Percentiles rank a stretch among this genome's conserved stretches.
Conservation (phyloP, 345 rosid genomes). For the Heritiera littoralis region DNA sequence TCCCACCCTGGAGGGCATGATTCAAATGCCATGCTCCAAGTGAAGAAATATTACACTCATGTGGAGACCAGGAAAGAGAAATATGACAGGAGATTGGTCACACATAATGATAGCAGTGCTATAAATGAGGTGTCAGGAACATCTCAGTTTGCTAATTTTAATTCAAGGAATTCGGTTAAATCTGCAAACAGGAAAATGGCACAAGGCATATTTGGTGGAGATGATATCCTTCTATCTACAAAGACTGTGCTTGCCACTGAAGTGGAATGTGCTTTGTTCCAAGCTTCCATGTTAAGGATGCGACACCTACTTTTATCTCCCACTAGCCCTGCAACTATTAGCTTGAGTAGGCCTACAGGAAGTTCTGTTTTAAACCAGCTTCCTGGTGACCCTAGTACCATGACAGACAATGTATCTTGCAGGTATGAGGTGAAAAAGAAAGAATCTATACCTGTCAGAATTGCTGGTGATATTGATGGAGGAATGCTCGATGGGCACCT, state of each 20-base stretch:
- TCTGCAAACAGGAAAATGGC: conserved; percentile 49
- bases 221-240: conserved; percentile 50
- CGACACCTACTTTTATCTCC: conserved; percentile 68
- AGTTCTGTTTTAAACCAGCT: conserved; percentile 61
- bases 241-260: conserved; percentile 83
- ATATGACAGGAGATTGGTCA: conserved; percentile 44
- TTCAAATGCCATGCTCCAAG: conserved; percentile 32
- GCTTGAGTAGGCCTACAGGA: conserved; percentile 62
- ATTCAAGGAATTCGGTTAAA: conserved; percentile 53
- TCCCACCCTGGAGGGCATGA: conserved; percentile 45
- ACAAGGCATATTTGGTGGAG: conserved; percentile 53
- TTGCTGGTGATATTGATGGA: conserved; percentile 90
- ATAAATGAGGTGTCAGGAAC: conserved; percentile 47
- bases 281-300: conserved; percentile 87
- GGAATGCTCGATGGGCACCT: conserved; percentile 76
- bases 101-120: conserved; percentile 42
- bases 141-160: conserved; percentile 57
- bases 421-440: conserved; percentile 79
- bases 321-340: conserved; percentile 42
- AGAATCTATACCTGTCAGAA: conserved; percentile 84
- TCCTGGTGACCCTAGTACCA: conserved; percentile 70
- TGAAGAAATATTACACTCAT: conserved; percentile 65
- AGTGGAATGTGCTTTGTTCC: conserved; percentile 83
- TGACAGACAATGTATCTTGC: conserved; percentile 74
- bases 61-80: conserved; percentile 61